Evolutionary conservation across 164 flowering plant genomes (phyloP), one percentile per base, ranked within the genome.

Genomic region (Taxillus chinensis): DNA sequence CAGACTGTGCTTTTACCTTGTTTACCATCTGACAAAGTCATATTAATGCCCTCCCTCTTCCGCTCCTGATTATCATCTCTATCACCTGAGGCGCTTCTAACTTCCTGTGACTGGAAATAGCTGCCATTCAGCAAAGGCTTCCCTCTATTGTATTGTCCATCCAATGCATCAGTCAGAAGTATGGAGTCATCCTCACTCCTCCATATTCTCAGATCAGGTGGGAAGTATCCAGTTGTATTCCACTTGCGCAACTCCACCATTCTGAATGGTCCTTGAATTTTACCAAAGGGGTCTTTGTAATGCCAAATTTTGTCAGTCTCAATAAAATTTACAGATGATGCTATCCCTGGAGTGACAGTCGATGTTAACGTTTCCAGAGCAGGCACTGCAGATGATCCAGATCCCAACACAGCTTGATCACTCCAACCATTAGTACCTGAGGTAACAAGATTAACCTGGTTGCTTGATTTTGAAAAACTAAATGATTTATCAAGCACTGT

Each of bases 261-360:
- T 6, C 71, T 59, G 67, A 86, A 83, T 56, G 91, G 89, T 37
- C 91, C 91, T 70, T 82, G 88, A 59, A 70, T 65, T 65, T 66
- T 80, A 50, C 86, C 85, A 61, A 59, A 61, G 7, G 91, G 91
- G 60, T 86, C 91, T 61, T 74, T 79, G 64, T 86, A 83, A 62
- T 79, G 79, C 91, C 91, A 86, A 46, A 79, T 48, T 60, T 78
- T 79, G 41, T 81, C 78, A 9, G 63, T 66, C 68, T 82, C 85
- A 51, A 41, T 52, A 50, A 61, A 65, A 48, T 63, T 45, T 38
- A 59, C 46, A 39, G 73, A 61, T 53, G 66, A 68, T 39, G 68
- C 60, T 40, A 27, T 63, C 17, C 67, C 78, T 3, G 63, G 37
- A 16, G 74, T 70, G 39, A 58, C 27, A 57, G 63, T 16, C 57